phyloP scores from a whole-genome alignment of 2,329 filamentous ascomycete genomes.

The Leptographium galeiforme region DNA sequence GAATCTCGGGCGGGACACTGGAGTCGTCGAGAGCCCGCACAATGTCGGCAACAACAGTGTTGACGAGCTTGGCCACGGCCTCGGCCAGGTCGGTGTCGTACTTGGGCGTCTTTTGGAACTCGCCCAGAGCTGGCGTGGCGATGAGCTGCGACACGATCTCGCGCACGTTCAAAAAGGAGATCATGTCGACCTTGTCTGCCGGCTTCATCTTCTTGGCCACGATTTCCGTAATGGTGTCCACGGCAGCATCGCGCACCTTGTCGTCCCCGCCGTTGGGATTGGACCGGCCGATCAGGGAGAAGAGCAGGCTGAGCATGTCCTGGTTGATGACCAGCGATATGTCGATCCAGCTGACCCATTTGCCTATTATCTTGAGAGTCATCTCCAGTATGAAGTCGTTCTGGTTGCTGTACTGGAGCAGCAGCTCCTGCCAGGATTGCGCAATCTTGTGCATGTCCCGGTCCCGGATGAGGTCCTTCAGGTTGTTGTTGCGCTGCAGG shows the following conservation, averaged over 20 bases:
- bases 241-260: slow-evolving; percentile 76
- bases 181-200: slow-evolving; percentile 85
- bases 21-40: slow-evolving; percentile 69
- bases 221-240: slow-evolving; percentile 91
- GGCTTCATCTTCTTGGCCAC: slow-evolving; percentile 97
- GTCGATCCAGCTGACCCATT: slow-evolving; percentile 98
- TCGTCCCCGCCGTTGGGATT: slow-evolving; percentile 52
- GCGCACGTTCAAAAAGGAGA: slow-evolving; percentile 76
- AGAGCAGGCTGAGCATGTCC: slow-evolving; percentile 69
- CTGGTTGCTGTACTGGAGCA: slow-evolving; percentile 60
- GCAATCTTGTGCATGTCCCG: slow-evolving; percentile 84
- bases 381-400: slow-evolving; percentile 68
- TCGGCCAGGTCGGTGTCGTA: slow-evolving; percentile 96
- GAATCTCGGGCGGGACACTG: slow-evolving; percentile 47
- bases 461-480: slow-evolving; percentile 81
- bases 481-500: slow-evolving; percentile 69
- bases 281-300: slow-evolving; percentile 74
- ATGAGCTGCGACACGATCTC: slow-evolving; percentile 79
- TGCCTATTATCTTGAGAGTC: slow-evolving; percentile 81
- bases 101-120: slow-evolving; percentile 64
- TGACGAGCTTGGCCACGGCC: slow-evolving; percentile 88
- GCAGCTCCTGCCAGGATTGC: slow-evolving; percentile 79
- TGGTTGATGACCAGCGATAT: slow-evolving; percentile 88
- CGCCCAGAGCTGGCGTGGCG: slow-evolving; percentile 64
- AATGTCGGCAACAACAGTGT: slow-evolving; percentile 76